Evolutionary conservation across 345 rosid species (phyloP), one percentile per base, ranked within the genome.

Genomic region (Toxicodendron radicans): DNA sequence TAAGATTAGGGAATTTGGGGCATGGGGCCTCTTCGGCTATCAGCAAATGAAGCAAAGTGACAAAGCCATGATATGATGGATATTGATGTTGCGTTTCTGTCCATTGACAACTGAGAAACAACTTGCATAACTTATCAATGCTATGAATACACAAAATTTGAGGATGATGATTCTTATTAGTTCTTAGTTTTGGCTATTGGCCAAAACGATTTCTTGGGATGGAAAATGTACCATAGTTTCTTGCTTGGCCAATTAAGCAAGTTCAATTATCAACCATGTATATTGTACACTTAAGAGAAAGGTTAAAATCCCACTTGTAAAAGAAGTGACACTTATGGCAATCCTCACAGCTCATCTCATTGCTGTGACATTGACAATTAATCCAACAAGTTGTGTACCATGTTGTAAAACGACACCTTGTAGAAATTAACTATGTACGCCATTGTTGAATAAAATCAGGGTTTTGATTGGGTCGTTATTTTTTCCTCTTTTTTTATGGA

Each of bases 221-320:
- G 27, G 35, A 35, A 13, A 2, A 30, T 17, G 59, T 33, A 21
- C 21, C 8, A 0, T 10, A 1, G 6, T 52, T 52, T 75, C 45
- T 20, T 20, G 51, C 14, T 68, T 49, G 54, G 5, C 16, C 23
- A 21, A 68, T n/a, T 53, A 60, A 38, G 43, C 43, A 38, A 38
- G 43, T 38, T 38, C 30, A 32, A 63, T 14, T 69, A 46, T 58
- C 24, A 24, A 49, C 11, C 53, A 0, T 46, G 13, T 58, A 16
- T 16, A 0, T 51, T 51, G 54, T 2, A 41, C 27, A 58, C 13
- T 32, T 32, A 57, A 49, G 65, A 49, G 58, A 21, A 35, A 20
- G 49, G 68, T 0, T 24, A 45, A 64, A 41, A 80, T 63, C 68
- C 80, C 80, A 79, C 76, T 82, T 58, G 78, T 53, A 6, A 38